Percentiles rank a stretch among this genome's conserved stretches.
These are phyloP conservation scores for Lumnitzera littorea DNA, from an alignment of 345 rosid genomes.

Conservation along the genomic window DNA sequence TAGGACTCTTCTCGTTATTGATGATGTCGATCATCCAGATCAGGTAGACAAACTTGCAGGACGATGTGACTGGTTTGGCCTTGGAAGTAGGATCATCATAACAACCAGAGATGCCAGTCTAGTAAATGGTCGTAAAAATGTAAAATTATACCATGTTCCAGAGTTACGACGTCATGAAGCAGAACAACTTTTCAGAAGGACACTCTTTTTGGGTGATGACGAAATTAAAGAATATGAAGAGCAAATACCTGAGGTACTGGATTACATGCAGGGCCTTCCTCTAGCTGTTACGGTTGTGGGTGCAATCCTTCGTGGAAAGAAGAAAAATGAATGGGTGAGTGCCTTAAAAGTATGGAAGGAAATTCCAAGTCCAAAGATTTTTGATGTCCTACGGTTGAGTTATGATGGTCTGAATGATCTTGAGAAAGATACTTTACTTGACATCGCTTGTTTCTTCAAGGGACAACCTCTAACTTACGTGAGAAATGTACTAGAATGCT, in stretches of 20 bases:
- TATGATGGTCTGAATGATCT: constrained; percentile 9
- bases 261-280: constrained; percentile 14
- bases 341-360: constrained; percentile 3
- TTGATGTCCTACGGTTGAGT: constrained; percentile 7
- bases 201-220: too few relatives aligned
- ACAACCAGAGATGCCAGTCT: too few relatives aligned
- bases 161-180: too few relatives aligned
- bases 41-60: too few relatives aligned
- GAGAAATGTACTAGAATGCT: not conserved
- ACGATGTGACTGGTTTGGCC: too few relatives aligned
- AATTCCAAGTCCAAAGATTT: constrained; percentile 4
- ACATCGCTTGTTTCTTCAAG: constrained; percentile 18
- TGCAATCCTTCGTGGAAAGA: constrained; percentile 4
- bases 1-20: too few relatives aligned
- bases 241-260: not conserved
- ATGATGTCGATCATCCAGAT: too few relatives aligned
- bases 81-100: too few relatives aligned
- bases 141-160: too few relatives aligned
- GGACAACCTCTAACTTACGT: constrained; percentile 3
- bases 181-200: too few relatives aligned
- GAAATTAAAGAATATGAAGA: not conserved
- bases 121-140: too few relatives aligned
- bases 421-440: constrained; percentile 13
- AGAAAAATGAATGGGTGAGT: constrained; percentile 10
- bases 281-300: constrained; percentile 15